phyloP scores from a whole-genome alignment of 2,329 filamentous ascomycete genomes.

The Purpureocillium lavendulum region DNA sequence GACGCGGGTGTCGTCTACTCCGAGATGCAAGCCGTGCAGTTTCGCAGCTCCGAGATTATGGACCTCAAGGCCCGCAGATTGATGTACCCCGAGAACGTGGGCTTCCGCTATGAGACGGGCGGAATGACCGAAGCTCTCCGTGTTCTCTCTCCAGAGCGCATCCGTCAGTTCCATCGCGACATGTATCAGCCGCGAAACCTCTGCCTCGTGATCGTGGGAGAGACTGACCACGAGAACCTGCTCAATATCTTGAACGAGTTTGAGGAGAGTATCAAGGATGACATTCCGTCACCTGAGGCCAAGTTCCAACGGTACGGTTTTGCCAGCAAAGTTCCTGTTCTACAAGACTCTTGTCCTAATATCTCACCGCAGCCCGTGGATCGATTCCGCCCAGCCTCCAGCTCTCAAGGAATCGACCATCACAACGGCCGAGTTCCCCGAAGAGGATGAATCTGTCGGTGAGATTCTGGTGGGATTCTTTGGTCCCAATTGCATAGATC shows the following conservation, averaged over 20 bases:
- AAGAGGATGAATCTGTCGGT: conserved; percentile 90
- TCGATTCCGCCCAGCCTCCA: conserved; percentile 75
- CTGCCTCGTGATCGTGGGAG: conserved; percentile 84
- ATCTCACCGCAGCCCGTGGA: conserved; percentile 57
- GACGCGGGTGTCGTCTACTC: conserved; percentile 98
- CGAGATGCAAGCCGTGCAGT: conserved; percentile 96
- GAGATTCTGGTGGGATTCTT: conserved; percentile 83
- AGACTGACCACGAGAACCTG: conserved; percentile 75
- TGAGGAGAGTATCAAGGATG: conserved; percentile 75
- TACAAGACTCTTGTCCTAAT: neutral
- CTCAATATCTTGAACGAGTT: conserved; percentile 78
- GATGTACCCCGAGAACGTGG: conserved; percentile 80
- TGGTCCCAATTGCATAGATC: conserved; percentile 72
- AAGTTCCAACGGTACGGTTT: conserved; percentile 58
- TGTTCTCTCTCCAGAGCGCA: conserved; percentile 77
- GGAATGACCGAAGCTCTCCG: conserved; percentile 91
- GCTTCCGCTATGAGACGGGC: conserved; percentile 96
- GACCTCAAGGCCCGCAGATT: conserved; percentile 72
- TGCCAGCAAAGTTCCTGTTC: neutral
- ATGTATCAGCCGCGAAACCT: conserved; percentile 99
- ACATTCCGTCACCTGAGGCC: conserved; percentile 66
- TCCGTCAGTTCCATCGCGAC: conserved; percentile 86
- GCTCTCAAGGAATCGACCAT: conserved; percentile 63
- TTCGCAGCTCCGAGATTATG: conserved; percentile 77
- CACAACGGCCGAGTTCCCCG: conserved; percentile 81